Base-by-base conservation (phyloP, 2,329 filamentous ascomycete species). In the Diaporthe citri region DNA sequence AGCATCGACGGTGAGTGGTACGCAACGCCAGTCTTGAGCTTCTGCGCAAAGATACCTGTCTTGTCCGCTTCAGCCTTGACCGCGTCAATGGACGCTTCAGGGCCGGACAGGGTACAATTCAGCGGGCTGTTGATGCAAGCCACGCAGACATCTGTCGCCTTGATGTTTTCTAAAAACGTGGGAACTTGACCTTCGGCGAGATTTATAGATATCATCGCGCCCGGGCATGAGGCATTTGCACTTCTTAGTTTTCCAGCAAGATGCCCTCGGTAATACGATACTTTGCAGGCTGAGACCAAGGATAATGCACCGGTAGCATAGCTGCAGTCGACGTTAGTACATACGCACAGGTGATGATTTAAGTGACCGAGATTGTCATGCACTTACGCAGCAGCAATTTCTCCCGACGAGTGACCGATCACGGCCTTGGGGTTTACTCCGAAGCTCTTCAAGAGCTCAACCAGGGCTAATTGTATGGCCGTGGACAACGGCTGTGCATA, bases 391-490 rank as follows among this genome's bases (percentile, higher is more conserved):
- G 83, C 83, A 2, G 83, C 83, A 56, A 84, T 84, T 60, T 85
- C 84, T 7, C 83, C 83, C 0, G 81, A 83, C 0, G 83, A 85
- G 64, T 84, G 83, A 7, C 83, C 82, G 1, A 82, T 73, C 0
- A 84, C 82, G 0, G 81, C 80, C 0, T 75, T 74, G 0, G 82
- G 81, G 2, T 15, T 52, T 4, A 67, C 64, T 2, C 71, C 52
- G 7, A 84, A 80, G 5, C 76, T 79, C 22, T 72, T 66, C 0
- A 85, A 73, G 0, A 85, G 79, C 17, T 83, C 81, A 1, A 85
- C 78, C 3, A 85, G 76, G 0, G 80, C 83, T 10, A 85, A 72
- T 52, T 85, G 84, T 28, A 75, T 20, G 2, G 56, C 69, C 10
- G 69, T 75, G n/a, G 62, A 73, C 13, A 67, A 17, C 3, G 74